Percentiles rank a stretch among this genome's conserved stretches.
These are phyloP conservation scores for Globisporangium uncinulatum DNA, from an alignment of 352 stramenopile genomes.

Conservation along the genomic window DNA sequence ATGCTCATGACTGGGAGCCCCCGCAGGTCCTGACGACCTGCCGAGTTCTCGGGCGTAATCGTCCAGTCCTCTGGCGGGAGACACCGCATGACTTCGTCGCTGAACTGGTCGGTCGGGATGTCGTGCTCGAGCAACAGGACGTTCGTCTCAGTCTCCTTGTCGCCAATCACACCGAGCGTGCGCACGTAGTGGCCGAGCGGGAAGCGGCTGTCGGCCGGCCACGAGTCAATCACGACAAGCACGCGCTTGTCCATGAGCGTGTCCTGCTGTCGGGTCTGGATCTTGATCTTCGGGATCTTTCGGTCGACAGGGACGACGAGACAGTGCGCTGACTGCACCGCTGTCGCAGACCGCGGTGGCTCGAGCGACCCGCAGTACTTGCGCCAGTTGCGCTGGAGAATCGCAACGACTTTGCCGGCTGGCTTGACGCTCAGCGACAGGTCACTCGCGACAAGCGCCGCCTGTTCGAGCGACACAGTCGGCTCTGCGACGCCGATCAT, in stretches of 20 bases:
- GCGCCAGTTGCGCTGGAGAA: slow-evolving; percentile 92
- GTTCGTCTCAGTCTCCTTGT: slow-evolving; percentile 95
- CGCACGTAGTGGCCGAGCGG: slow-evolving; percentile 96
- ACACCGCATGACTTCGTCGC: slow-evolving; percentile 87
- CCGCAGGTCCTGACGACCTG: slow-evolving; percentile 88
- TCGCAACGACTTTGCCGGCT: slow-evolving; percentile 80
- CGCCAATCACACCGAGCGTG: slow-evolving; percentile 93
- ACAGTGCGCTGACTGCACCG: slow-evolving; percentile 40
- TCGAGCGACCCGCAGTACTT: slow-evolving; percentile 94
- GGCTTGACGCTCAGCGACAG: slow-evolving; percentile 55
- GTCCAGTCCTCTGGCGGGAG: slow-evolving; percentile 93
- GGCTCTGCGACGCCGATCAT: slow-evolving; percentile 49
- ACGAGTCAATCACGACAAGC: slow-evolving; percentile 94
- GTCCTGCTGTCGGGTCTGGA: slow-evolving; percentile 90
- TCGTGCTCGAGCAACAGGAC: slow-evolving; percentile 97
- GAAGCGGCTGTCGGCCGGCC: slow-evolving; percentile 83
- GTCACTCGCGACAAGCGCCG: slow-evolving; percentile 50
- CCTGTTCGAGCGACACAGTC: slow-evolving; percentile 58
- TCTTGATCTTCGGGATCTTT: slow-evolving; percentile 92
- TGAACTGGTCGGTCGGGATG: slow-evolving; percentile 89
- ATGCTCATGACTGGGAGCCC: slow-evolving; percentile 91
- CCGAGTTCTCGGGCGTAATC: slow-evolving; percentile 93
- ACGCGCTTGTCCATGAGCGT: slow-evolving; percentile 92
- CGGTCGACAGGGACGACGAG: slow-evolving; percentile 84
- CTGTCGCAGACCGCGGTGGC: slow-evolving; percentile 40